Percentiles rank a stretch among this genome's conserved stretches.
phyloP scores from a whole-genome alignment of 2,329 filamentous ascomycete species.

The Aspergillus texensis region DNA sequence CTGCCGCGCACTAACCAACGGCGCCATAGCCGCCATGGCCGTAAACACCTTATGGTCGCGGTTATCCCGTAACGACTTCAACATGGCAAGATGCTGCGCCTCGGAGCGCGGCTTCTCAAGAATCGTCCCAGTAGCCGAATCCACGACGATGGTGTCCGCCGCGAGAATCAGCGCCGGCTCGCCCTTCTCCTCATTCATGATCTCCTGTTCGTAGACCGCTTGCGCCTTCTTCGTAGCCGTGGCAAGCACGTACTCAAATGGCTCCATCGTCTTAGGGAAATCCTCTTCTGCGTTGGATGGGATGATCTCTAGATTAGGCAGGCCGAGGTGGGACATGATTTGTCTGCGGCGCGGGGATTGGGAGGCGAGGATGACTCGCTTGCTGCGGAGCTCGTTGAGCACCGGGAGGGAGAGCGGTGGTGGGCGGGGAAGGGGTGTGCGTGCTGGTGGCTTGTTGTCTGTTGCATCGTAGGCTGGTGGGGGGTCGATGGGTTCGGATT shows the following conservation, averaged over 20 bases:
- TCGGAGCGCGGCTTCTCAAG: slow-evolving; percentile 88
- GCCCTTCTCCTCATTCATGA: slow-evolving; percentile 57
- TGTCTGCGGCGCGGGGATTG: slow-evolving; percentile 82
- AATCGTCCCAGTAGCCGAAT: slow-evolving; percentile 70
- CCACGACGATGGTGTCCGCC: slow-evolving; percentile 86
- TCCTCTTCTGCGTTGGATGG: slow-evolving; percentile 85
- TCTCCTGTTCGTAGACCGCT: slow-evolving; percentile 66
- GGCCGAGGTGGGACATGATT: slow-evolving; percentile 76
- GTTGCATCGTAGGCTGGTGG: slow-evolving; percentile 40
- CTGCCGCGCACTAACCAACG: slow-evolving; percentile 74
- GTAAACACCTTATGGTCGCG: slow-evolving; percentile 81
- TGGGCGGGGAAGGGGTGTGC: slow-evolving; percentile 38
- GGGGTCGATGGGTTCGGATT: slow-evolving; percentile 24
- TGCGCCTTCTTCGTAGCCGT: slow-evolving; percentile 85
- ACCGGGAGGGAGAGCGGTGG: slow-evolving; percentile 77
- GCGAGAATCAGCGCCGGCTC: slow-evolving; percentile 86
- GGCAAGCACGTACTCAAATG: slow-evolving; percentile 86
- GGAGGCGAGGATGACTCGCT: slow-evolving; percentile 86
- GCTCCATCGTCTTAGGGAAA: slow-evolving; percentile 75
- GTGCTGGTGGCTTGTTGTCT: slow-evolving; percentile 13
- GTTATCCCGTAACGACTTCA: slow-evolving; percentile 78
- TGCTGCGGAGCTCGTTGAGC: slow-evolving; percentile 72
- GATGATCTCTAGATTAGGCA: slow-evolving; percentile 78
- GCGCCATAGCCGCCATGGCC: slow-evolving; percentile 79
- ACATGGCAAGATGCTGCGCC: slow-evolving; percentile 79